phyloP scores from a whole-genome alignment of 2,329 filamentous ascomycete genomes.

The Cordyceps tenuipes region DNA sequence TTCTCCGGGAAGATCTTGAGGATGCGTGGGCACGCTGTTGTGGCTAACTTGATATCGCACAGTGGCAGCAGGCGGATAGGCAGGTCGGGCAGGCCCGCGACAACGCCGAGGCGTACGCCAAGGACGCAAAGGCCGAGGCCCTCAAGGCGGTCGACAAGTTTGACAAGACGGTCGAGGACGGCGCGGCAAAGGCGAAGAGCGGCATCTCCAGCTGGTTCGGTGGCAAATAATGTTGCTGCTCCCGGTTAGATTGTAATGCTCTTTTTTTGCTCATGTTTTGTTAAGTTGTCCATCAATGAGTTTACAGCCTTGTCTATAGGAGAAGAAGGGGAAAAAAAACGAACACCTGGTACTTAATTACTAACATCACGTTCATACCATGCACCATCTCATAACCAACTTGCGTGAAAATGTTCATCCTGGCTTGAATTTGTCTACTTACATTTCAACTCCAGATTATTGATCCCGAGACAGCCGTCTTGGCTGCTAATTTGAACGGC shows the following conservation, averaged over 20 bases:
- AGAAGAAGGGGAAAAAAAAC: not conserved
- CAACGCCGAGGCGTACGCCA: slow-evolving; percentile 49
- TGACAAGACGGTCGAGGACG: slow-evolving; percentile 73
- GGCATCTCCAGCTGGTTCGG: slow-evolving; percentile 83
- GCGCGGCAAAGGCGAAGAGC: slow-evolving; percentile 73
- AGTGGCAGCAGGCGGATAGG: slow-evolving; percentile 50
- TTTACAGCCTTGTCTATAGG: slow-evolving; percentile 1
- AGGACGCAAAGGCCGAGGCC: slow-evolving; percentile 55
- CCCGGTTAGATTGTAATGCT: not conserved
- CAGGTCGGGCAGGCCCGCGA: slow-evolving; percentile 55
- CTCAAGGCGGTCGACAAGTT: slow-evolving; percentile 72
- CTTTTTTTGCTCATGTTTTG: not conserved
- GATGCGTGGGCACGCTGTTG: no score
- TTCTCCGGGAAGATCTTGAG: no score
- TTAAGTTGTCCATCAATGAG: not conserved
- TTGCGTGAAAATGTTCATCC: not conserved
- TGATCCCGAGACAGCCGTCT: not conserved
- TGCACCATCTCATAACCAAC: not conserved
- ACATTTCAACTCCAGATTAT: not conserved
- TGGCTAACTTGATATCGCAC: not conserved
- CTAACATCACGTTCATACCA: not conserved
- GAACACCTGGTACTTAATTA: not conserved
- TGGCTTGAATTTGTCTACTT: not conserved
- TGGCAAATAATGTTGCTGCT: slow-evolving; percentile 29
- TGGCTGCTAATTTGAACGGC: not conserved